Base-by-base conservation (phyloP, 2,329 filamentous ascomycete species). In the Nemania sp. region DNA sequence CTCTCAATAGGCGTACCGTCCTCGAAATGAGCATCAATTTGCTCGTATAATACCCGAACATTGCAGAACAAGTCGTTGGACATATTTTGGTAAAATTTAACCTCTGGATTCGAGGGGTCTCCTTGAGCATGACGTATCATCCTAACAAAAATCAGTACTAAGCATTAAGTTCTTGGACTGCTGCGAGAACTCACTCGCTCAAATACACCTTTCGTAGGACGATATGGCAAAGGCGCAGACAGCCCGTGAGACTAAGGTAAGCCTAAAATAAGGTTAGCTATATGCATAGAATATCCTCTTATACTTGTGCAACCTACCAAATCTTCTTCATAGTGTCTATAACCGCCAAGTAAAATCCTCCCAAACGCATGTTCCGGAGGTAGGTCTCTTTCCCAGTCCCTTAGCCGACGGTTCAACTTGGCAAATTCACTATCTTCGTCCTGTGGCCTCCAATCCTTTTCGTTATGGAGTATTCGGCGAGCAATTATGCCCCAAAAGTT, bases 211-310 rank as follows among this genome's bases (percentile, higher is more conserved):
- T 84, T 20, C 86, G 82, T 24, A 87, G 77, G 15, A 88, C 82
- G 62, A 88, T 87, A 65, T 88, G 86, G 74, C 86, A 88, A 5
- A 88, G 81, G 2, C 86, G 82, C 1, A 85, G 82, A 62, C 86
- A 83, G 79, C 87, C 87, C 3, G 86, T 87, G 5, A 87, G 82
- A 49, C 84, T 84, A 11, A 88, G 79, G 73, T 88, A 88, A 0
- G 83, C 85, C 85, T 87, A 29, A 22, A 15, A n/a, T n/a, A 24
- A 15, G 43, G 55, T 76, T 53, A 75, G 56, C 43, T 10, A 54
- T 5, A 49, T 15, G 24, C 15, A 55, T 35, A 15, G 20, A 26
- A 13, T n/a, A 24, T 24, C 2, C 15, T 35, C 11, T 24, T 11
- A 11, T 20, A 13, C 1, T 51, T 26, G 3, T 41, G 60, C 43